Conservation (phyloP, 768 basidiomycete genomes). For the Plicaturopsis crispa region DNA sequence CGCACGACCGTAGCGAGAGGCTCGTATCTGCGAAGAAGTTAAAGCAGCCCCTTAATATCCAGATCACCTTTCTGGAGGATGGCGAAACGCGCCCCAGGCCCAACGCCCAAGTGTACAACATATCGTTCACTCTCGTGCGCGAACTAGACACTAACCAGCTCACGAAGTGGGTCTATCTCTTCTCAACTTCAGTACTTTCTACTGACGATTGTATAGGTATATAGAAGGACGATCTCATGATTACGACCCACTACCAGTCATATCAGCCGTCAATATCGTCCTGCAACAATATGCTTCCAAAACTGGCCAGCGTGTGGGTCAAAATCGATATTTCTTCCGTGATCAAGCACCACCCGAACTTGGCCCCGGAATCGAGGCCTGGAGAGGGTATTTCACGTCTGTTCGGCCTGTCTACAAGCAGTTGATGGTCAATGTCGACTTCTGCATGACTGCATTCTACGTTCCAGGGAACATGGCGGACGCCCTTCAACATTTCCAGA, state of each 20-base stretch:
- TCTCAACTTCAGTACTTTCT: constrained; percentile 1
- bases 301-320: constrained; percentile 54
- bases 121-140: constrained; percentile 32
- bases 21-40: constrained; percentile 37
- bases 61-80: constrained; percentile 34
- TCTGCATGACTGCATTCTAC: constrained; percentile 50
- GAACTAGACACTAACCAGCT: constrained; percentile 29
- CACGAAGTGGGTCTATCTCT: constrained; percentile 20
- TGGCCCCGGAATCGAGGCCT: constrained; percentile 47
- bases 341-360: constrained; percentile 19
- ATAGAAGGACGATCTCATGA: constrained; percentile 48
- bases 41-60: constrained; percentile 35
- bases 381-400: constrained; percentile 53
- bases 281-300: constrained; percentile 48
- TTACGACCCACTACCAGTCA: constrained; percentile 48
- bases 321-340: constrained; percentile 60
- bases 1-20: constrained; percentile 42
- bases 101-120: constrained; percentile 31
- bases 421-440: constrained; percentile 55
- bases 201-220: constrained; percentile 38
- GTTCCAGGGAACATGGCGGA: constrained; percentile 57
- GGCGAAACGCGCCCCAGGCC: constrained; percentile 25
- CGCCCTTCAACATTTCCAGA: constrained; percentile 41
- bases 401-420: constrained; percentile 49
- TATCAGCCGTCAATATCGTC: constrained; percentile 61